phyloP scores from a whole-genome alignment of 1,284 basidiomycete genomes.

The Rhizopogon parksii region DNA sequence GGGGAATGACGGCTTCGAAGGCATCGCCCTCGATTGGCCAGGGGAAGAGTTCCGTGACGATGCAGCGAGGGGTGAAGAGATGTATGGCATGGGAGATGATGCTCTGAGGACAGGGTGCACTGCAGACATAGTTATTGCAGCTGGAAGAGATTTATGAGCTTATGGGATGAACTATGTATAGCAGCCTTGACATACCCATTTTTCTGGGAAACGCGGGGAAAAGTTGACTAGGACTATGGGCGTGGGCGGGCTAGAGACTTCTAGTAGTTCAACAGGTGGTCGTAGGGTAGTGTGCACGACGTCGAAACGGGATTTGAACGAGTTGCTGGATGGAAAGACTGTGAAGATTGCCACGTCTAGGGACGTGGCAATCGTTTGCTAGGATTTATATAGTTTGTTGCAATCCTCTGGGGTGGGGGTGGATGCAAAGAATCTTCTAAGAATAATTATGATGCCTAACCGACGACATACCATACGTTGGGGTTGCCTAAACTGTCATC shows the following conservation, averaged over 20 bases:
- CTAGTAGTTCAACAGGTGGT: not conserved
- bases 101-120: constrained; percentile 23
- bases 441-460: not conserved
- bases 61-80: constrained; percentile 58
- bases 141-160: constrained; percentile 19
- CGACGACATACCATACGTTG: constrained; percentile 19
- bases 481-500: constrained; percentile 27
- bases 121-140: constrained; percentile 28
- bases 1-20: constrained; percentile 49
- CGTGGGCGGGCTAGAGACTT: not conserved
- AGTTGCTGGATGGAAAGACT: constrained; percentile 16
- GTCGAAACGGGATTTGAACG: not conserved
- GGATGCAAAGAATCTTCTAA: constrained; percentile 3
- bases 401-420: constrained; percentile 25
- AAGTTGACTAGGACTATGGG: not conserved
- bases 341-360: constrained; percentile 24
- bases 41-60: constrained; percentile 24
- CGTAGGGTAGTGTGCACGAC: not conserved
- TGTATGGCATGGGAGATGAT: constrained; percentile 27
- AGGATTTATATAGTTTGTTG: constrained; percentile 20
- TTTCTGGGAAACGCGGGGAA: not conserved
- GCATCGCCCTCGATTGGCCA: constrained; percentile 26
- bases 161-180: constrained; percentile 8
- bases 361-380: constrained; percentile 24
- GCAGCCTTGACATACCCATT: constrained; percentile 20